Evolutionary conservation across 2,329 filamentous ascomycete genomes (phyloP).

Genomic region (Chaetomium strumarium): DNA sequence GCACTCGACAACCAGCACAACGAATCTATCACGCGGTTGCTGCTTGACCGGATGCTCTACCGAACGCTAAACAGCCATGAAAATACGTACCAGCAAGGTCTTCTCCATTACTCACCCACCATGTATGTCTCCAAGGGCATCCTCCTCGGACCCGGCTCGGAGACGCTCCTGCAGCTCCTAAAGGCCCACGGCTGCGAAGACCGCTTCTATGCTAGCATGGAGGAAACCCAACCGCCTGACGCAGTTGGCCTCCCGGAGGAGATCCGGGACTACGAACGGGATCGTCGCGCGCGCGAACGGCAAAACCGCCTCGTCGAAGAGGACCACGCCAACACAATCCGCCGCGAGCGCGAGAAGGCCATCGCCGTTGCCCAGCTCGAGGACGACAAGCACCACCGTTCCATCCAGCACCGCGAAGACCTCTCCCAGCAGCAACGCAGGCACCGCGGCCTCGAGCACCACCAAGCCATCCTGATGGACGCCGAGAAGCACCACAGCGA

Average conservation of each 20-base stretch:
- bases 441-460: constrained; percentile 17
- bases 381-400: constrained; percentile 15
- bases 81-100: constrained; percentile 26
- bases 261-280: constrained; percentile 21
- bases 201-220: constrained; percentile 23
- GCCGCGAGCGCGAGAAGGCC: constrained; percentile 19
- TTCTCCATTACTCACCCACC: constrained; percentile 28
- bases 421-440: constrained; percentile 15
- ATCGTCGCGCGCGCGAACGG: constrained; percentile 17
- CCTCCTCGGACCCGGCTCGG: constrained; percentile 15
- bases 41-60: constrained; percentile 26
- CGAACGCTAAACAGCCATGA: constrained; percentile 25
- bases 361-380: constrained; percentile 11
- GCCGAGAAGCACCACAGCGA: constrained; percentile 17
- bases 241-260: constrained; percentile 23
- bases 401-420: constrained; percentile 16
- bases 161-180: constrained; percentile 18
- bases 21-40: constrained; percentile 22
- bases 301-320: constrained; percentile 16
- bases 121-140: constrained; percentile 28
- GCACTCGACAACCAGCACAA: constrained; percentile 28
- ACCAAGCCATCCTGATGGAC: constrained; percentile 13
- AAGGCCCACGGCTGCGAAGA: constrained; percentile 21
- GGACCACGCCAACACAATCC: constrained; percentile 14
- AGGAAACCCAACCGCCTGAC: constrained; percentile 20